Conservation (phyloP, 2,329 filamentous ascomycete species). For the Ceratocystis huliohia region DNA sequence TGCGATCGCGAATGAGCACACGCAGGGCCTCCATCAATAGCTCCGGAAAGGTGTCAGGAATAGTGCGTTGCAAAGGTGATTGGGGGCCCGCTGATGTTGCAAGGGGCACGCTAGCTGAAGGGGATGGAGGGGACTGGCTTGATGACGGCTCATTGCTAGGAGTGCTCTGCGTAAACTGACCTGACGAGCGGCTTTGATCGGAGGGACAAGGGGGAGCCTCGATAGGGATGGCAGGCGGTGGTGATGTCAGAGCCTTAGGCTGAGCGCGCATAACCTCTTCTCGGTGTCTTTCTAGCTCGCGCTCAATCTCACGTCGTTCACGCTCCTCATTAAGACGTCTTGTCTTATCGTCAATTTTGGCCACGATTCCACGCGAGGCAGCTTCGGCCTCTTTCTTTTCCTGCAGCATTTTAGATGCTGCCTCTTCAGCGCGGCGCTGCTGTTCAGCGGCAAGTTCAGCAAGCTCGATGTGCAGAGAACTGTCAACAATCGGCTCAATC, state of each 20-base stretch:
- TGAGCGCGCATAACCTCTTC: conserved; percentile 15
- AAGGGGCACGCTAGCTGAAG: conserved; percentile 19
- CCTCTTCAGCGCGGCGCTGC: conserved; percentile 31
- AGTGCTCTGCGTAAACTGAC: neutral
- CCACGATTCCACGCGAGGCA: conserved; percentile 15
- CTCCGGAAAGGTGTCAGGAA: conserved; percentile 38
- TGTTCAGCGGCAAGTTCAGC: conserved; percentile 40
- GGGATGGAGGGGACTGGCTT: neutral
- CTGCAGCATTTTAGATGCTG: conserved; percentile 29
- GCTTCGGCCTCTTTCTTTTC: conserved; percentile 28
- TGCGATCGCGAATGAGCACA: conserved; percentile 44
- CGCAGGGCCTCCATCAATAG: conserved; percentile 42
- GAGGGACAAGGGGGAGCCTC: conserved; percentile 17
- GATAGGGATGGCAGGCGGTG: conserved; percentile 20
- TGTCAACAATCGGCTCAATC: conserved; percentile 60
- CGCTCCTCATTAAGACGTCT: conserved; percentile 16
- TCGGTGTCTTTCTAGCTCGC: conserved; percentile 8
- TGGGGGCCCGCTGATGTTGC: conserved; percentile 15
- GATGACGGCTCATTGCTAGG: neutral
- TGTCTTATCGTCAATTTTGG: conserved; percentile 14
- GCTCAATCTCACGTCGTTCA: conserved; percentile 9
- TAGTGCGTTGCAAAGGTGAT: neutral
- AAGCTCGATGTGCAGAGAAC: conserved; percentile 46
- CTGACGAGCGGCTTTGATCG: conserved; percentile 2
- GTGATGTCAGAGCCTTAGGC: conserved; percentile 16